Evolutionary conservation across 768 basidiomycete species (phyloP).

Genomic region (Candolleomyces efflorescens): DNA sequence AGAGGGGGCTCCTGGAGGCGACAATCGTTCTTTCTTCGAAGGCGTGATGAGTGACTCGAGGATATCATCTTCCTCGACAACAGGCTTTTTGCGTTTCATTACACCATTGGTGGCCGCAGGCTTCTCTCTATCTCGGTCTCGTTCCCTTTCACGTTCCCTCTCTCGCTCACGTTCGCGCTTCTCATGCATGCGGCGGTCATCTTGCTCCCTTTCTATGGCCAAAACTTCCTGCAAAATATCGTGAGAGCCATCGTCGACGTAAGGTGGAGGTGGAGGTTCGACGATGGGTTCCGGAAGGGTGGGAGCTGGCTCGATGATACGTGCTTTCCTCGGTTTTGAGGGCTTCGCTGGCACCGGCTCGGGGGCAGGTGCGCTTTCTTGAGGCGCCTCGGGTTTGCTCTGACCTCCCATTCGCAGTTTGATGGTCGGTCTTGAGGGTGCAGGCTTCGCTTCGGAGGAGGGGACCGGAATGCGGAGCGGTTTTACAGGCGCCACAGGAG

Average conservation of each 20-base stretch:
- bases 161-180: constrained; percentile 30
- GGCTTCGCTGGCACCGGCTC: constrained; percentile 29
- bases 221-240: constrained; percentile 80
- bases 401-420: constrained; percentile 61
- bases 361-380: constrained; percentile 25
- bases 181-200: constrained; percentile 24
- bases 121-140: constrained; percentile 14
- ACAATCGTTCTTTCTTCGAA: constrained; percentile 9
- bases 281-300: constrained; percentile 30
- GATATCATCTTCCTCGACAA: constrained; percentile 15
- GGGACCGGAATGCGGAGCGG: constrained; percentile 4
- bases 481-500: constrained; percentile 1
- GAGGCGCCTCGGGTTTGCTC: constrained; percentile 28
- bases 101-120: neutral
- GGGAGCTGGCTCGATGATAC: constrained; percentile 29
- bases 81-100: constrained; percentile 7
- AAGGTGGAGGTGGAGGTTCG: constrained; percentile 62
- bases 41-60: constrained; percentile 12
- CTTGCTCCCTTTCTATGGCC: constrained; percentile 69
- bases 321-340: constrained; percentile 36
- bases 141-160: constrained; percentile 42
- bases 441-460: neutral
- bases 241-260: constrained; percentile 77
- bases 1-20: constrained; percentile 9
- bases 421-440: constrained; percentile 47